phyloP scores from a whole-genome alignment of 176 grass and related monocot species.

The Bromus sterilis region DNA sequence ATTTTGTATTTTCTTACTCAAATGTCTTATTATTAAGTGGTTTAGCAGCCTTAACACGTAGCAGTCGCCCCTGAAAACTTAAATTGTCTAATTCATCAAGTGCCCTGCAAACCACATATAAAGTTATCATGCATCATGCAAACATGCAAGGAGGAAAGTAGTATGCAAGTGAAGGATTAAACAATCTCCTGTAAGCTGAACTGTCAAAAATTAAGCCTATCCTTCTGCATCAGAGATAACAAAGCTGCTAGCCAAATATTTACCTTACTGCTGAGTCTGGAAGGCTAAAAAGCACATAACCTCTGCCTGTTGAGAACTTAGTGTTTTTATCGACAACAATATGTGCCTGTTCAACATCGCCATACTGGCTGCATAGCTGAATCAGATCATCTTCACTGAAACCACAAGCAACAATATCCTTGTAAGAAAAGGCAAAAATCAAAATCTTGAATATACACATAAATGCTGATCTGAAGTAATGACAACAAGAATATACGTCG shows the following conservation, averaged over 20 bases:
- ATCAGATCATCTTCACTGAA: constrained; percentile 84
- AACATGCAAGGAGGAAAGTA: constrained; percentile 5
- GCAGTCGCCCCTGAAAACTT: constrained; percentile 84
- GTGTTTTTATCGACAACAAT: constrained; percentile 84
- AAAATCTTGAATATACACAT: constrained; percentile 13
- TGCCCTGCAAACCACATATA: constrained; percentile 43
- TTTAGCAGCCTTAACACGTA: constrained; percentile 81
- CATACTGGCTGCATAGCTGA: constrained; percentile 65
- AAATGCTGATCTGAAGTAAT: constrained; percentile 8
- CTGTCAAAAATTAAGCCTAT: not conserved
- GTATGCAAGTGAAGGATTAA: not conserved
- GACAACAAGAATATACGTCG: constrained; percentile 42
- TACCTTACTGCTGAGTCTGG: constrained; percentile 89
- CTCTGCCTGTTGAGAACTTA: constrained; percentile 78
- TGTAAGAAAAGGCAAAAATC: constrained; percentile 8
- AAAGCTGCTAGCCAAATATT: constrained; percentile 6
- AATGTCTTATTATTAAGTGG: constrained; percentile 63
- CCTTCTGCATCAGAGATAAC: not conserved
- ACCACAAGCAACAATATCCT: constrained; percentile 22
- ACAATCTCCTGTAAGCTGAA: not conserved
- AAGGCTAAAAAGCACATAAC: constrained; percentile 81
- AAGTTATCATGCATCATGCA: not conserved
- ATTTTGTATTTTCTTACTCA: constrained; percentile 54
- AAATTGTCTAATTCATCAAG: constrained; percentile 93
- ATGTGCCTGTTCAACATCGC: constrained; percentile 76